These are phyloP conservation scores for Dysphania ambrosioides DNA, from an alignment of 148 eudicot species.

Conservation along the genomic window DNA sequence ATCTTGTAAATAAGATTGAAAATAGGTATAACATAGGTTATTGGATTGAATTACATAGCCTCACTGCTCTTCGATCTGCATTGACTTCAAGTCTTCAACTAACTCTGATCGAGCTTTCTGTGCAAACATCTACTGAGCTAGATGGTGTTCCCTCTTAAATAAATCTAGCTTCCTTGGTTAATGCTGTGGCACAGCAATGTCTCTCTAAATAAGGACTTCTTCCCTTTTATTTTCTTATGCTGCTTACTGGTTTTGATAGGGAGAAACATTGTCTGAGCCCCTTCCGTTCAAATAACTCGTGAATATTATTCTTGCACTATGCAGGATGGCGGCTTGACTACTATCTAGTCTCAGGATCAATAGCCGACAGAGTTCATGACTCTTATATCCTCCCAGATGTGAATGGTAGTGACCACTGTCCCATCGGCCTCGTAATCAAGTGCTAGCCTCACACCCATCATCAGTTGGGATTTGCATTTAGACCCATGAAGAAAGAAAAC, in stretches of 20 bases:
- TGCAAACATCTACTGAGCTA: background rate
- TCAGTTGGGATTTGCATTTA: background rate
- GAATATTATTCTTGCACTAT: slow-evolving; percentile 8
- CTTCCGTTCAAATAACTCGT: background rate
- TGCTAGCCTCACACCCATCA: slow-evolving; percentile 23
- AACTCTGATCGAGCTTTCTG: background rate
- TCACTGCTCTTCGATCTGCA: background rate
- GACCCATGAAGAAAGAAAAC: background rate
- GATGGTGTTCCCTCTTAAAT: background rate
- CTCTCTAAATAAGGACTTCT: background rate
- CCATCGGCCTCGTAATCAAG: slow-evolving; percentile 80
- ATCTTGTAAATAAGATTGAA: background rate
- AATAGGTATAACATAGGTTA: background rate
- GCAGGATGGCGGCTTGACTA: slow-evolving; percentile 98
- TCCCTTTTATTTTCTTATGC: background rate
- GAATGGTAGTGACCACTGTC: slow-evolving; percentile 90
- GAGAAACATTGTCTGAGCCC: background rate
- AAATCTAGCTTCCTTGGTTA: background rate
- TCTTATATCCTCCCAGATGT: slow-evolving; percentile 90
- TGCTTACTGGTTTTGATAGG: background rate
- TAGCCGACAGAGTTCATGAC: slow-evolving; percentile 68
- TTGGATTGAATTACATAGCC: background rate
- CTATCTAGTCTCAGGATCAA: slow-evolving; percentile 67
- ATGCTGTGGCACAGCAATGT: background rate
- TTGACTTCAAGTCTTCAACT: background rate